phyloP scores from a whole-genome alignment of 2,329 filamentous ascomycete species.

The Claviceps digitariae region DNA sequence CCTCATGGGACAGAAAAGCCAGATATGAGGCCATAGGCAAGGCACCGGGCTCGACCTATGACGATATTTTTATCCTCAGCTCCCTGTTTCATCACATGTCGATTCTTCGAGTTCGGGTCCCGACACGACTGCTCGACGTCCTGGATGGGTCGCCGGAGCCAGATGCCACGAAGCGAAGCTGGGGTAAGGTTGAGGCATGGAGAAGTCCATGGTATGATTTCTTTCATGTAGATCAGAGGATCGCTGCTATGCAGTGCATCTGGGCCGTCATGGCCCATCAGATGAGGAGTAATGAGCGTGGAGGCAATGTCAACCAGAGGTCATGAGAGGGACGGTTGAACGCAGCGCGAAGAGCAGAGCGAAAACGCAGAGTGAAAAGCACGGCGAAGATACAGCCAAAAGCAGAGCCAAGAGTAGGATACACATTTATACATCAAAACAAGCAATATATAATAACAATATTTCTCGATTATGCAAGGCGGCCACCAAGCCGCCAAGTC shows the following conservation, averaged over 20 bases:
- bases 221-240: conserved; percentile 37
- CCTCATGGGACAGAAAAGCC: conserved; percentile 47
- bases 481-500: neutral
- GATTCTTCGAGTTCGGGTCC: conserved; percentile 45
- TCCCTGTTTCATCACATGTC: conserved; percentile 49
- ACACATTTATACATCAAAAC: neutral
- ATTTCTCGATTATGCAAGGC: neutral
- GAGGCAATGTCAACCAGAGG: too few relatives aligned
- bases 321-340: neutral
- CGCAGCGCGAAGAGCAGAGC: neutral
- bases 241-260: conserved; percentile 41
- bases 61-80: conserved; percentile 50
- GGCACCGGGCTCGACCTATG: conserved; percentile 30
- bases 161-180: conserved; percentile 25
- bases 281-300: conserved; percentile 31
- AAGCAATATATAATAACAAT: neutral
- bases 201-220: conserved; percentile 50
- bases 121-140: conserved; percentile 36
- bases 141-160: conserved; percentile 32
- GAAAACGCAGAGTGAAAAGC: too few relatives aligned
- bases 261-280: conserved; percentile 49
- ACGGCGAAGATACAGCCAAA: too few relatives aligned
- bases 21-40: conserved; percentile 45
- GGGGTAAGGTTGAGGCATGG: conserved; percentile 40
- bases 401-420: neutral